A percentile compares a stretch with the other conserved stretches of the same genome.
These are phyloP conservation scores for Monilinia aucupariae DNA, from an alignment of 2,329 filamentous ascomycete genomes.

Conservation along the genomic window DNA sequence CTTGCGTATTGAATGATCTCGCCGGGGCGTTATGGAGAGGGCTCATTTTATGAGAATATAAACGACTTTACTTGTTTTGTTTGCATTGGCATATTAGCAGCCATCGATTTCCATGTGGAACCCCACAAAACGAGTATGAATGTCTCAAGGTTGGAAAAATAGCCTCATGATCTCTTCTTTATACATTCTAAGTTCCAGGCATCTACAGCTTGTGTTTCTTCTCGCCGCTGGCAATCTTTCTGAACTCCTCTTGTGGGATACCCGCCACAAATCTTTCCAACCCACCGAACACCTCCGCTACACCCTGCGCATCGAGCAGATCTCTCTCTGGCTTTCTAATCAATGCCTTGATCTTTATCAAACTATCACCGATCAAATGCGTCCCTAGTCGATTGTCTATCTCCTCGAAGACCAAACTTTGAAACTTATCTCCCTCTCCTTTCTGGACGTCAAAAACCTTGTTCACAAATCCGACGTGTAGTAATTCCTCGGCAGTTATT, in stretches of 20 bases:
- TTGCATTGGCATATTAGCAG: background rate
- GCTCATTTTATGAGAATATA: background rate
- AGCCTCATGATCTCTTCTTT: background rate
- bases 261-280: constrained; percentile 62
- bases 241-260: constrained; percentile 82
- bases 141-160: background rate
- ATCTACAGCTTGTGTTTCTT: constrained; percentile 85
- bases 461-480: constrained; percentile 77
- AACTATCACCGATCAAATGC: constrained; percentile 72
- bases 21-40: background rate
- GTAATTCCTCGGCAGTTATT: constrained; percentile 67
- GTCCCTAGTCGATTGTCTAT: constrained; percentile 74
- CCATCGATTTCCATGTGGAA: background rate
- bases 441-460: constrained; percentile 59
- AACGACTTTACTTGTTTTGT: background rate
- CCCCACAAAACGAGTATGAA: background rate
- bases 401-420: constrained; percentile 66
- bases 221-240: constrained; percentile 75
- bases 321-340: constrained; percentile 70
- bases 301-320: constrained; percentile 68
- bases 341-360: constrained; percentile 79
- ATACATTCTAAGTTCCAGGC: constrained; percentile 6
- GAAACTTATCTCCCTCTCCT: constrained; percentile 65
- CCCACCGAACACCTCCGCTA: constrained; percentile 79
- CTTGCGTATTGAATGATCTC: background rate